Evolutionary conservation across 2,329 filamentous ascomycete genomes (phyloP).

Genomic region (Pezicula radicicola): DNA sequence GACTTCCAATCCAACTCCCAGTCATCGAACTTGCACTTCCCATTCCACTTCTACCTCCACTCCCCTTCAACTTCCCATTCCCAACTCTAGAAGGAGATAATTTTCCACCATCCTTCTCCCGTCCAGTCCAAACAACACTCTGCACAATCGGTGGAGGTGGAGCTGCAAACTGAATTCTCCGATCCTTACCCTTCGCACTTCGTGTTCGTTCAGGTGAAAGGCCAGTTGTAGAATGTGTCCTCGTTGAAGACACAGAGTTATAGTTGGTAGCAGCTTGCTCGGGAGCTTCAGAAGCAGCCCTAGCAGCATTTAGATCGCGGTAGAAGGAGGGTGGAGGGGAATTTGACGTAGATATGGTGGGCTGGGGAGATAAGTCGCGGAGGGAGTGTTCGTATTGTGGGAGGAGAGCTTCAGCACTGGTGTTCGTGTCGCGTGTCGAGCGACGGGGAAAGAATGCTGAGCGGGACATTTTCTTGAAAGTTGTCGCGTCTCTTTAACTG

Average conservation of each 20-base stretch:
- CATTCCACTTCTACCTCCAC: not conserved
- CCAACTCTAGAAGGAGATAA: not conserved
- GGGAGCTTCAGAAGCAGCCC: not conserved
- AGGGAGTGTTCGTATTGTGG: slow-evolving; percentile 20
- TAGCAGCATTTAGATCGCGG: slow-evolving; percentile 10
- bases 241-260: not conserved
- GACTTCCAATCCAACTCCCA: slow-evolving; percentile 7
- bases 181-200: not conserved
- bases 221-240: not conserved
- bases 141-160: slow-evolving; percentile 25
- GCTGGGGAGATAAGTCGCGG: slow-evolving; percentile 17
- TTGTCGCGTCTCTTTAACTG: not conserved
- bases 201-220: not conserved
- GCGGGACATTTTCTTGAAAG: slow-evolving; percentile 12
- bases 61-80: too few relatives aligned
- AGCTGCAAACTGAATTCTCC: slow-evolving; percentile 24
- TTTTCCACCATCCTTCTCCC: not conserved
- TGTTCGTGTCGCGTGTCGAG: slow-evolving; percentile 11
- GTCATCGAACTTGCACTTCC: slow-evolving; percentile 7
- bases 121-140: slow-evolving; percentile 9
- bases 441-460: slow-evolving; percentile 18
- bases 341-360: slow-evolving; percentile 7
- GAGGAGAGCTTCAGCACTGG: slow-evolving; percentile 13
- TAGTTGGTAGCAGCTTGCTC: not conserved
- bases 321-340: slow-evolving; percentile 25